Conservation (phyloP, 2,329 filamentous ascomycete species). For the Pseudofabraea citricarpa region DNA sequence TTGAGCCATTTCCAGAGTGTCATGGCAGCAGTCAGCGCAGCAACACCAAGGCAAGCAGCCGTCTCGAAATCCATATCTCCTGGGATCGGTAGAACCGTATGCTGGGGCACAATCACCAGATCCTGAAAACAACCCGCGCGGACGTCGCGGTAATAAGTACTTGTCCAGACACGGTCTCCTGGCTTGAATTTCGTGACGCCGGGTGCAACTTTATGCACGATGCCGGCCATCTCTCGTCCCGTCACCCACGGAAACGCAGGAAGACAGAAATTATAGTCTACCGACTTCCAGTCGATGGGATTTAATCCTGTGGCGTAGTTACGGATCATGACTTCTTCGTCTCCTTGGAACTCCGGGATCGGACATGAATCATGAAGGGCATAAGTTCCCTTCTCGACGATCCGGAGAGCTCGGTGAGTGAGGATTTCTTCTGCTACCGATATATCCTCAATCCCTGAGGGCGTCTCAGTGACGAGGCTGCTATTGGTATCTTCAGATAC, state of each 20-base stretch:
- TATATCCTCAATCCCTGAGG: background rate
- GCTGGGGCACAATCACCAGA: constrained; percentile 31
- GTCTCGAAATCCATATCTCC: constrained; percentile 26
- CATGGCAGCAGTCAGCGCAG: constrained; percentile 33
- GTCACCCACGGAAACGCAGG: constrained; percentile 17
- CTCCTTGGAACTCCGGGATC: background rate
- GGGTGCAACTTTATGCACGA: constrained; percentile 2
- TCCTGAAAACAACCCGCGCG: constrained; percentile 36
- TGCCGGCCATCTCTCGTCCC: constrained; percentile 1
- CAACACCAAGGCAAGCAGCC: constrained; percentile 33
- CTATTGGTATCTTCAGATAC: background rate
- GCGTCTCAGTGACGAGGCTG: background rate
- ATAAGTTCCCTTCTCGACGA: constrained; percentile 1
- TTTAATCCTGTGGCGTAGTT: background rate
- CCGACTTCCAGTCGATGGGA: constrained; percentile 19
- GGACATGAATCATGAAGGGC: background rate
- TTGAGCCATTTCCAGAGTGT: constrained; percentile 34
- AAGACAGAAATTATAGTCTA: constrained; percentile 35
- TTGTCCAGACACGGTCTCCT: constrained; percentile 20
- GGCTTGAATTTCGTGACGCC: constrained; percentile 1
- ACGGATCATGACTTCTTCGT: constrained; percentile 1
- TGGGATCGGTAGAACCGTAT: constrained; percentile 33
- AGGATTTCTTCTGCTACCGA: background rate
- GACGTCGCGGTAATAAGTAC: constrained; percentile 34
- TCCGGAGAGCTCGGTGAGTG: background rate